Evolutionary conservation across 2,329 filamentous ascomycete species (phyloP).

Genomic region (Calonectria pseudoreteaudii): DNA sequence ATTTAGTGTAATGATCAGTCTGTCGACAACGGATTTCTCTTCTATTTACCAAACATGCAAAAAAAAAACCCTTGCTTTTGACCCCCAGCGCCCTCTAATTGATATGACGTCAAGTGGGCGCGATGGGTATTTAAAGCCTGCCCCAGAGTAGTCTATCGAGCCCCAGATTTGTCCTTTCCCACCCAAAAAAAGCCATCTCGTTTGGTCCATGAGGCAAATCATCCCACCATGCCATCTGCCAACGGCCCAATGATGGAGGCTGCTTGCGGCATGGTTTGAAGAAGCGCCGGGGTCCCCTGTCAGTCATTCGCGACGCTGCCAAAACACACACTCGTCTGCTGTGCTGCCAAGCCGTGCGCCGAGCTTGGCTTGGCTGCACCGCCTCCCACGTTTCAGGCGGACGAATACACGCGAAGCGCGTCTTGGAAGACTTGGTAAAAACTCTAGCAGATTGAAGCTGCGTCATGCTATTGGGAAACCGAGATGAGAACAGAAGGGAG

Average conservation of each 20-base stretch:
- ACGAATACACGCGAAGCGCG: background rate
- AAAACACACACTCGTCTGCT: background rate
- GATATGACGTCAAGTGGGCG: background rate
- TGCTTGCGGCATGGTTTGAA: background rate
- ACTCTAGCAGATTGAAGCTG: background rate
- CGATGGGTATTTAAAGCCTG: background rate
- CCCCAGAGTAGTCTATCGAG: background rate
- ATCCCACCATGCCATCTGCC: background rate
- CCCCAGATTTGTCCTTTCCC: background rate
- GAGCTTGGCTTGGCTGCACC: background rate
- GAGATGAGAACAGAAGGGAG: background rate
- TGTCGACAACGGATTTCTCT: background rate
- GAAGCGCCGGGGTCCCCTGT: background rate
- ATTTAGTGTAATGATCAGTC: background rate
- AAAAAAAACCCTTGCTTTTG: background rate
- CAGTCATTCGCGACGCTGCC: background rate
- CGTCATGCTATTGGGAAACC: background rate
- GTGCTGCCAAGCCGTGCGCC: background rate
- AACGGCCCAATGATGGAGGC: background rate
- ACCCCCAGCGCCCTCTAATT: background rate
- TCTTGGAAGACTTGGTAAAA: background rate
- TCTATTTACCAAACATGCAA: background rate
- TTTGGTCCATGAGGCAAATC: background rate
- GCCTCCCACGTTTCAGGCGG: background rate
- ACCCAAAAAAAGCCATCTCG: background rate